Percentiles rank a stretch among this genome's conserved stretches.
phyloP scores from a whole-genome alignment of 148 eudicot genomes.

The Camellia granthamiana region DNA sequence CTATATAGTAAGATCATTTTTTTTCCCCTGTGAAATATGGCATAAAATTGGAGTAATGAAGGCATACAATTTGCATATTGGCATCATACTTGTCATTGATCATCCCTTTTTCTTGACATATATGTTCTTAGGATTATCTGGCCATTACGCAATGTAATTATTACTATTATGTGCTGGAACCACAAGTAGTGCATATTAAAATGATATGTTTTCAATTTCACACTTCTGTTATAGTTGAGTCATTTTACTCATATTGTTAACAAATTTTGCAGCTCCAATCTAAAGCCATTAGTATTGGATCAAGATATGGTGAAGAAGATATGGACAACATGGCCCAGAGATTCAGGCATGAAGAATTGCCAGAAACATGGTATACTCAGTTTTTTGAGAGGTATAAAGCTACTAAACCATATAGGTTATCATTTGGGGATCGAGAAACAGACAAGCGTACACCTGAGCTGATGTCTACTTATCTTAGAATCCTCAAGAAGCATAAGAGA shows the following conservation, averaged over 20 bases:
- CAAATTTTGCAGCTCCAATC: conserved; percentile 41
- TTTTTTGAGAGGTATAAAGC: conserved; percentile 71
- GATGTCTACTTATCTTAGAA: conserved; percentile 74
- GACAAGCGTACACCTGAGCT: conserved; percentile 77
- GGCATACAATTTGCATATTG: too few relatives aligned
- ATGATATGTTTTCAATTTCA: not conserved
- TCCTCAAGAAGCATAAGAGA: conserved; percentile 73
- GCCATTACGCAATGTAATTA: too few relatives aligned
- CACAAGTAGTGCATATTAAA: too few relatives aligned
- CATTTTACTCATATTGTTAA: conserved; percentile 6
- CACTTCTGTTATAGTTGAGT: not conserved
- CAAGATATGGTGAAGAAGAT: conserved; percentile 52
- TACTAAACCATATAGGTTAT: conserved; percentile 57
- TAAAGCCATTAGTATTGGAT: conserved; percentile 41
- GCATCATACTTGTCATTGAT: too few relatives aligned
- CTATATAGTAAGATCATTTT: too few relatives aligned
- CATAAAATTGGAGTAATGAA: too few relatives aligned
- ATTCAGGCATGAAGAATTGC: conserved; percentile 65
- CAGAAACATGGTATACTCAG: conserved; percentile 83
- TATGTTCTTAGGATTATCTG: too few relatives aligned
- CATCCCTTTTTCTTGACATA: too few relatives aligned
- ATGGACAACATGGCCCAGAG: conserved; percentile 52
- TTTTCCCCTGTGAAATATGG: too few relatives aligned
- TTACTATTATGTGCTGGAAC: too few relatives aligned
- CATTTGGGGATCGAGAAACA: conserved; percentile 57